phyloP scores from a whole-genome alignment of 1,284 basidiomycete species.

The Malassezia pachydermatis region DNA sequence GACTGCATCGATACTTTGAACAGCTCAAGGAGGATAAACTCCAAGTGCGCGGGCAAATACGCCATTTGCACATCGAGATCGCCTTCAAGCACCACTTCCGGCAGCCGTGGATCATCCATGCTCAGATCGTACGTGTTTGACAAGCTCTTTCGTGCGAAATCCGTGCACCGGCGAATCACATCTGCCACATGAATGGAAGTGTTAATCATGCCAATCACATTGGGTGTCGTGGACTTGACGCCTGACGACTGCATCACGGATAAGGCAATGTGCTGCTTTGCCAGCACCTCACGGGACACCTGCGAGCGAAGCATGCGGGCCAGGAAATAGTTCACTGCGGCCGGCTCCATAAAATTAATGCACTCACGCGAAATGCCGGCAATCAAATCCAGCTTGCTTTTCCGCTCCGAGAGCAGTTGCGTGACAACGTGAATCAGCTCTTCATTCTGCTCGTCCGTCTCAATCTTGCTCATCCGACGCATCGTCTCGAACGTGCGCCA shows the following conservation, averaged over 20 bases:
- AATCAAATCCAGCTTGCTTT: constrained; percentile 31
- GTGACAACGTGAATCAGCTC: constrained; percentile 65
- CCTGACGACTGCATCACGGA: constrained; percentile 42
- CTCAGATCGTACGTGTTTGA: constrained; percentile 52
- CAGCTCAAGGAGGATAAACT: constrained; percentile 74
- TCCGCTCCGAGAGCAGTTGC: constrained; percentile 61
- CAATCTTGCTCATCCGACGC: constrained; percentile 64
- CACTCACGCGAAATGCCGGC: constrained; percentile 47
- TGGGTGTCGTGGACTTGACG: constrained; percentile 1
- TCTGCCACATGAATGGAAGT: constrained; percentile 61
- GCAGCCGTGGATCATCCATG: constrained; percentile 50
- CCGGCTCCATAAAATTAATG: constrained; percentile 66
- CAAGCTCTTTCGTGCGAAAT: constrained; percentile 54
- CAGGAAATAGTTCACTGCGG: constrained; percentile 76
- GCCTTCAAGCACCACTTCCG: constrained; percentile 64
- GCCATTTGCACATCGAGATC: constrained; percentile 64
- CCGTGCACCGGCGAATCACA: constrained; percentile 51
- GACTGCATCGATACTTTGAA: constrained; percentile 60
- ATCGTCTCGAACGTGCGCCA: constrained; percentile 53
- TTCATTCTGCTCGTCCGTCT: constrained; percentile 64
- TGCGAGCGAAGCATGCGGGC: constrained; percentile 78
- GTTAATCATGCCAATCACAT: constrained; percentile 65
- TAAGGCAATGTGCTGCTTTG: constrained; percentile 77
- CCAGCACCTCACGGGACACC: constrained; percentile 76
- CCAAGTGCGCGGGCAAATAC: constrained; percentile 78